These are phyloP conservation scores for Saccharomyces cerevisiae DNA, from an alignment of 805 yeast genomes.

Conservation along the genomic window DNA sequence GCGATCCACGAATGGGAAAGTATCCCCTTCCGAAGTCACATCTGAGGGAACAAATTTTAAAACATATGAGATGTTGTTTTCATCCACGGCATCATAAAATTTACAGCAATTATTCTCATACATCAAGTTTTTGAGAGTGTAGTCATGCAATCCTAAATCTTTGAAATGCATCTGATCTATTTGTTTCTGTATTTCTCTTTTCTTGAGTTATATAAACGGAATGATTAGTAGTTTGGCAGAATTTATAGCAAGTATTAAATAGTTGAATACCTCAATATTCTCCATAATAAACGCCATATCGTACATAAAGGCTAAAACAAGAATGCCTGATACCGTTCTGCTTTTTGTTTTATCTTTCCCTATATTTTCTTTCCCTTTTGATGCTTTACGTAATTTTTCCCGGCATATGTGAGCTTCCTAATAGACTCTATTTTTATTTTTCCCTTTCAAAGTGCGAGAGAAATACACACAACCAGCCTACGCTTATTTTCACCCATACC, in stretches of 20 bases:
- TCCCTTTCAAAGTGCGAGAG: not conserved
- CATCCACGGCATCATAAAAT: conserved; percentile 8
- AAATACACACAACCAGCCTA: not conserved
- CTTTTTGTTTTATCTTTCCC: not conserved
- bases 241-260: not conserved
- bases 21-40: not conserved
- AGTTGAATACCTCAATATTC: not conserved
- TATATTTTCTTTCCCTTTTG: not conserved
- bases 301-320: not conserved
- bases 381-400: not conserved
- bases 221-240: not conserved
- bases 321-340: not conserved
- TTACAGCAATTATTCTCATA: conserved; percentile 7
- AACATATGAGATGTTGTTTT: conserved; percentile 5
- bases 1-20: conserved; percentile 1
- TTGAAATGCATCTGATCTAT: not conserved
- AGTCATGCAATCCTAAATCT: conserved; percentile 3
- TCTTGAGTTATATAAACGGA: not conserved
- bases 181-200: not conserved
- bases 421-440: not conserved
- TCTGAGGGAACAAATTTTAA: conserved; percentile 3
- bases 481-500: not conserved
- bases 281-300: not conserved
- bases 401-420: not conserved
- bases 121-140: conserved; percentile 7